These are phyloP conservation scores for Cyclocybe aegerita DNA, from an alignment of 768 basidiomycete genomes.

Conservation along the genomic window DNA sequence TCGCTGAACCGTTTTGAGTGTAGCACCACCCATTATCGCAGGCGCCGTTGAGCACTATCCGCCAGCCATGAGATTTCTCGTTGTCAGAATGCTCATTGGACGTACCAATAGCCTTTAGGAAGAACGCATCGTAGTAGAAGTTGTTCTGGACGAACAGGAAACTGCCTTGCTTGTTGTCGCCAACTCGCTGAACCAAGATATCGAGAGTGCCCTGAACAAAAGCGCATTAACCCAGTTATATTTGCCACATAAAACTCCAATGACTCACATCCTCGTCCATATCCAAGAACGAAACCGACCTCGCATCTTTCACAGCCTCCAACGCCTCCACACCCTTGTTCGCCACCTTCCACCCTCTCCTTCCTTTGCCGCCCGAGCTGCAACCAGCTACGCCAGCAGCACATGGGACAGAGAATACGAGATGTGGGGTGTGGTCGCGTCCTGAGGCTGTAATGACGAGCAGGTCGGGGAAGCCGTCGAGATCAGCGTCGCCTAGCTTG, in stretches of 20 bases:
- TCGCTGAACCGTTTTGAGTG: constrained; percentile 51
- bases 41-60: constrained; percentile 85
- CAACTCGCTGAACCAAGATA: constrained; percentile 86
- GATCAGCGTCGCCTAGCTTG: constrained; percentile 84
- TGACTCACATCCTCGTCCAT: constrained; percentile 90
- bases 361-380: constrained; percentile 42
- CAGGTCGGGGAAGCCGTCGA: constrained; percentile 94
- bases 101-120: constrained; percentile 92
- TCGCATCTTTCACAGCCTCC: constrained; percentile 71
- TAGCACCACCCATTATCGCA: constrained; percentile 84
- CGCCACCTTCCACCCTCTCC: constrained; percentile 64
- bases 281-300: constrained; percentile 80
- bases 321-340: constrained; percentile 60
- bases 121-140: constrained; percentile 98
- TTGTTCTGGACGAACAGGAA: constrained; percentile 92
- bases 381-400: constrained; percentile 57
- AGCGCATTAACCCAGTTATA: not conserved
- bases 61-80: not conserved
- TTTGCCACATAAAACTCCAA: not conserved
- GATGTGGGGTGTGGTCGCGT: constrained; percentile 49
- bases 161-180: constrained; percentile 58
- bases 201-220: constrained; percentile 76
- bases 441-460: constrained; percentile 54
- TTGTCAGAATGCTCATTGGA: constrained; percentile 1
- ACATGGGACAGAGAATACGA: constrained; percentile 69